Evolutionary conservation across 306 rosid species (phyloP), one percentile per base, ranked within the genome.

Genomic region (Luffa aegyptiaca): DNA sequence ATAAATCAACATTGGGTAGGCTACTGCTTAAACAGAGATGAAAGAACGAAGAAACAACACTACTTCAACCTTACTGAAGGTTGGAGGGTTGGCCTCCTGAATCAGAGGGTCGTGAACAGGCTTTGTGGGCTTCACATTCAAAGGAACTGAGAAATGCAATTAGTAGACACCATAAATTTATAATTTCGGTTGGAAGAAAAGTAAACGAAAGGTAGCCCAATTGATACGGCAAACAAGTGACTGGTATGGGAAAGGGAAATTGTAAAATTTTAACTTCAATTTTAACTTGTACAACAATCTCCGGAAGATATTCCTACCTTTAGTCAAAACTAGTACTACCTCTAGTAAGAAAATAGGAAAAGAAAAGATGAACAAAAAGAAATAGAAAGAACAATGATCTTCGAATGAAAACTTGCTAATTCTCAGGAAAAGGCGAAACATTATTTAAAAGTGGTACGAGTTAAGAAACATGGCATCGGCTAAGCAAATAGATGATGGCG

Each of bases 101-200:
- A 44, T 77, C 82, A 87, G 62, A 55, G 93, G 90, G 35, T 85
- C 33, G 14, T 57, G 56, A 80, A 87, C 97, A 35, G 96, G 93
- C 80, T 84, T 81, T 26, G 88, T 88, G 44, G 49, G 66, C 21
- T 93, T 86, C 55, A 89, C 93, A 4, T 79, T 46, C 5, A 90
- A 61, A 33, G 92, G 89, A 84, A 87, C 99, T 95, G 91, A 68
- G 55, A 77, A 48, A 58, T 36, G 7, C 7, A 46, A 61, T 73
- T 73, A 36, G 42, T 7, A 73, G 76, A 73, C 11, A 37, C 17
- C 59, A n/a, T 37, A 3, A 49, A 37, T 51, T 10, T 41, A 20
- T 3, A 52, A 39, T 21, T 18, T 64, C 45, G 14, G 41, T 14
- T 5, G 69, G 1, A 49, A 31, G 48, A 55, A 42, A 74, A 77